Conservation (phyloP, 129 eudicot species). For the Glebionis coronaria region DNA sequence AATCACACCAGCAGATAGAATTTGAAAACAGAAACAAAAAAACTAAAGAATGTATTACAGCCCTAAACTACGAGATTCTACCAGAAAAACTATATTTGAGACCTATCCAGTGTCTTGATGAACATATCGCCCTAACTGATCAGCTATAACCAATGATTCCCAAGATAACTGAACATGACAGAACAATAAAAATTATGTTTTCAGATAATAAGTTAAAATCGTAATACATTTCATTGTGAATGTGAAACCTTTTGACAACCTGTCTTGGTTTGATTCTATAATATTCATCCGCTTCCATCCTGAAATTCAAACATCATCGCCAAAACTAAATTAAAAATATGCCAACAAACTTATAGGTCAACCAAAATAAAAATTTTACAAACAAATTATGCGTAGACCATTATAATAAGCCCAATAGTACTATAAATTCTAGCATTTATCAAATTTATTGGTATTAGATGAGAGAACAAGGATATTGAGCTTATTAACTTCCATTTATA, state of each 20-base stretch:
- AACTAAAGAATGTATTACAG: neutral
- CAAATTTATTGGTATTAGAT: too few relatives aligned
- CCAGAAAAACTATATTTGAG: neutral
- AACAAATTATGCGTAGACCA: neutral
- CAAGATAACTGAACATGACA: too few relatives aligned
- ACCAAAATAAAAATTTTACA: conserved; percentile 4
- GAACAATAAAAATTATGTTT: too few relatives aligned
- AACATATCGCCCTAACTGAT: neutral
- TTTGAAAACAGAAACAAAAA: too few relatives aligned
- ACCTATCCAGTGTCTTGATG: neutral
- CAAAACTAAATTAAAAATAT: conserved; percentile 56
- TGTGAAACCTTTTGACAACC: conserved; percentile 37
- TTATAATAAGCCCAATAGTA: too few relatives aligned
- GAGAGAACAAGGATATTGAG: too few relatives aligned
- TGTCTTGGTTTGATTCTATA: conserved; percentile 31
- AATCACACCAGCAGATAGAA: conserved; percentile 1
- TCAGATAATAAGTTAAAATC: neutral
- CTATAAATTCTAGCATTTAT: too few relatives aligned
- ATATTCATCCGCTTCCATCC: conserved; percentile 96
- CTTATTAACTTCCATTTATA: neutral
- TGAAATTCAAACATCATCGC: conserved; percentile 86
- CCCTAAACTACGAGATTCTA: neutral
- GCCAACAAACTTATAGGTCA: neutral
- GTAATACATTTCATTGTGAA: too few relatives aligned
- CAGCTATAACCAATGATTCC: conserved; percentile 1